Evolutionary conservation across 1,284 basidiomycete species (phyloP), one percentile per base, ranked within the genome.

Genomic region (Cystobasidium slooffiae): DNA sequence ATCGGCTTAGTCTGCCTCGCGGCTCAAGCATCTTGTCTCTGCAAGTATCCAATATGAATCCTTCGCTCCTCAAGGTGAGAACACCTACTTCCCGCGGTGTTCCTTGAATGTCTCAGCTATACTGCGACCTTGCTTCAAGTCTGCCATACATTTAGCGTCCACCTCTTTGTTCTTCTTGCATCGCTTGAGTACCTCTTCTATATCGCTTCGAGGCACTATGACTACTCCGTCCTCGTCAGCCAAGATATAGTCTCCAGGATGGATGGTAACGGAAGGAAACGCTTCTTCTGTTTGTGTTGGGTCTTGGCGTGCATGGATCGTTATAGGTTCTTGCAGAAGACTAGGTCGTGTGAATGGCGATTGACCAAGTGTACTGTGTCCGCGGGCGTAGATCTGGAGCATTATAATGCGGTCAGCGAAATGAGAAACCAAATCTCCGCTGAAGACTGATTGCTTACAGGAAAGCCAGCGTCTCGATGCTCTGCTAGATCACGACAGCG

Each of bases 161-260:
- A 91, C 84, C 66, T 87, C 86, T 75, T 86, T 85, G 9, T 88
- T 90, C 78, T 87, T 86, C 20, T 80, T 78, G 18, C 91, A 91
- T 39, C 88, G 77, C 62, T 87, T 85, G 8, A 89, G 79, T 1
- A 93, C 92, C 76, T 88, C 82, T 18, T 84, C 84, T 12, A 88
- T 85, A 69, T 89, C 78, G 2, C 83, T 84, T 31, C 82, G 83
- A 0, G 92, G 90, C 18, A 97, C 87, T 78, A 90, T 91, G 1
- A 97, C 92, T 0, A 96, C 93, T 0, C 95, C 95, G 80, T 97
- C 92, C 72, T 89, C 86, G 81, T 98, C 95, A 16, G 89, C 94
- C 18, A 96, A 82, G 47, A 97, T 87, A 84, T 90, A 87, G 81
- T 97, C 95, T 2, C 90, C 91, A 1, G 94, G 91, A 24, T 88